Evolutionary conservation across 2,329 filamentous ascomycete genomes (phyloP), one percentile per base, ranked within the genome.

Genomic region (Periconia sp.): DNA sequence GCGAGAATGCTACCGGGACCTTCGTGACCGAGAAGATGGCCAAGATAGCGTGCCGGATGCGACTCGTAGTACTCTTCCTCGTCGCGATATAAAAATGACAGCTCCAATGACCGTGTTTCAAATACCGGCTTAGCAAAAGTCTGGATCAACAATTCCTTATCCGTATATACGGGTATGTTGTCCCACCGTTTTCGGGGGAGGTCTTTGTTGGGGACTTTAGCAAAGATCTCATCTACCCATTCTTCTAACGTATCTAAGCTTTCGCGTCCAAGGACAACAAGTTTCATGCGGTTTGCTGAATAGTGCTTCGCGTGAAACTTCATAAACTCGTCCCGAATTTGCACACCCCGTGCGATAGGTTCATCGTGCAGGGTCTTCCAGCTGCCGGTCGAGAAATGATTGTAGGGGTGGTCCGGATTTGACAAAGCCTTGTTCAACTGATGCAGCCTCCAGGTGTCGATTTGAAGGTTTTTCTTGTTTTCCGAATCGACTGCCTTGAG

Each of bases 391-490:
- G 89, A 92, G 66, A 96, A 96, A 62, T 95, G 88, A 66, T 89
- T 89, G 67, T 88, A 95, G 0, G 92, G 92, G 61, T 96, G 92
- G 11, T 86, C 83, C 3, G 88, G 86, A 68, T 92, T 96, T 2
- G 90, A 89, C n/a, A 94, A 74, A 3, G 87, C 87, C 73, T 95
- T 95, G 65, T 89, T 88, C 17, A 96, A 78, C 71, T 96, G 92
- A 61, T 92, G 84, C 51, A 95, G 73, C 12, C 92, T 84, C 90
- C 92, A 96, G 42, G 82, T 81, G 63, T 96, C 92, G 66, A 84
- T 92, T 72, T 96, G 92, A 35, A 96, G 75, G 58, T 96, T 96
- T 80, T 96, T 96, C 80, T 96, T 96, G 74, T 96, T 95, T 70
- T 96, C 92, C 4, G 91, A 96, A 64, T 96, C 91, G 15, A 96